Base-by-base conservation (phyloP, 169 alveolate genomes). In the Plasmodium gaboni region DNA sequence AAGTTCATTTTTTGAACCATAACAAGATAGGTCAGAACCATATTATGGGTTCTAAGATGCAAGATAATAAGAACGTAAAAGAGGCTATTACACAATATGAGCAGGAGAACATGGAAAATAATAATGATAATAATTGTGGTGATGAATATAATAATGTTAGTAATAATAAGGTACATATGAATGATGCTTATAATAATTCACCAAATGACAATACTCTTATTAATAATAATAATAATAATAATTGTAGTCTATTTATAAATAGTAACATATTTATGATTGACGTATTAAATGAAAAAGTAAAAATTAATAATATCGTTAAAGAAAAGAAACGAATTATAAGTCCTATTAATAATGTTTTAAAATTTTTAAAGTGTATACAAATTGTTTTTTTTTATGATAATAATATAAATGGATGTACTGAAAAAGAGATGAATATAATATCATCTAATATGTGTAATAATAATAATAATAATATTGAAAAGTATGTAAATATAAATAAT, bases 191-290 rank as follows among this genome's bases (percentile, higher is more conserved):
- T n/a, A 80, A 80, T 13, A 80, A 65, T 42, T 4, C 57, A 8
- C 53, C 38, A 51, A 53, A 17, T n/a, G 57, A 68, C 17, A 22
- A 68, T n/a, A 24, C 55, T 13, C 12, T 28, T 48, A 80, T 17
- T 15, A 60, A 17, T n/a, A n/a, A 6, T 46, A 13, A 50, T 55
- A 13, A 78, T 22, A 38, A 8, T 51, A 51, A 15, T 60, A 38
- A 38, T 12, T 51, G 61, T 5, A 80, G 13, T 24, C 5, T 80
- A 19, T 80, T 80, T 48, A 22, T 68, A 24, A 69, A 44, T 15
- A 15, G 42, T n/a, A 57, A 80, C 48, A 80, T 80, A 53, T 80
- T 80, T 61, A 80, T 80, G 90, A 68, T 80, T 55, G 80, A 65
- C 10, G 68, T 80, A 24, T 15, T 57, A 19, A 80, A 80, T 50